Conservation (phyloP, 139 green algal genomes). For the Asterochloris sp. region DNA sequence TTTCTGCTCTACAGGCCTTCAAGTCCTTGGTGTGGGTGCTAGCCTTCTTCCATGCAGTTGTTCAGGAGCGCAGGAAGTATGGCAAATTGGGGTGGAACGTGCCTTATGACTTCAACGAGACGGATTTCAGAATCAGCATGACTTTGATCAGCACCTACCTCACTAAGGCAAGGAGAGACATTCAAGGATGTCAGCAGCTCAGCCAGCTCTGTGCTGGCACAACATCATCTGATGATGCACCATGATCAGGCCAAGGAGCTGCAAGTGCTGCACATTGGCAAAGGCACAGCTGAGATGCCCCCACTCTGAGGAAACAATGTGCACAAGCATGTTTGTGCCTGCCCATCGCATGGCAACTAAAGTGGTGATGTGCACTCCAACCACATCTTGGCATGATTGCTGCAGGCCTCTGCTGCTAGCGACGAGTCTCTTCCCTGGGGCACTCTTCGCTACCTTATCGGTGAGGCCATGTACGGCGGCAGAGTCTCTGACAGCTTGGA, state of each 20-base stretch:
- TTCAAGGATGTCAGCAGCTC: background rate
- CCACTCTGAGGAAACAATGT: background rate
- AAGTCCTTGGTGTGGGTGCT: conserved; percentile 81
- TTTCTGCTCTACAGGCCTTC: conserved; percentile 47
- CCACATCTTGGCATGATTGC: background rate
- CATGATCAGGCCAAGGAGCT: background rate
- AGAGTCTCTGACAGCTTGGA: conserved; percentile 82
- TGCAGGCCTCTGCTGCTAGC: conserved; percentile 45
- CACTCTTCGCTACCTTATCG: conserved; percentile 87
- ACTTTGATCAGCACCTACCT: conserved; percentile 81
- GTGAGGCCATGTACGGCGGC: conserved; percentile 79
- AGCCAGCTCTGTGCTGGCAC: background rate
- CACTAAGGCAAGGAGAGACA: conserved; percentile 42
- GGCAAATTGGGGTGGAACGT: conserved; percentile 93
- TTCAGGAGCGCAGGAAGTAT: conserved; percentile 90
- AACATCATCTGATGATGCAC: background rate
- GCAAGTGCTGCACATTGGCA: background rate
- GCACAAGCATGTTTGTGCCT: background rate
- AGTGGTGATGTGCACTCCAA: background rate
- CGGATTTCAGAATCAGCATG: conserved; percentile 87
- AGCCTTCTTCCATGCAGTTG: conserved; percentile 85
- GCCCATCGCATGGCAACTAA: background rate
- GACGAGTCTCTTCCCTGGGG: conserved; percentile 73
- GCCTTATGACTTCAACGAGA: conserved; percentile 93
- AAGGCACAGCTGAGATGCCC: background rate